Evolutionary conservation across 2,329 filamentous ascomycete species (phyloP), one percentile per base, ranked within the genome.

Genomic region (Colletotrichum filicis): DNA sequence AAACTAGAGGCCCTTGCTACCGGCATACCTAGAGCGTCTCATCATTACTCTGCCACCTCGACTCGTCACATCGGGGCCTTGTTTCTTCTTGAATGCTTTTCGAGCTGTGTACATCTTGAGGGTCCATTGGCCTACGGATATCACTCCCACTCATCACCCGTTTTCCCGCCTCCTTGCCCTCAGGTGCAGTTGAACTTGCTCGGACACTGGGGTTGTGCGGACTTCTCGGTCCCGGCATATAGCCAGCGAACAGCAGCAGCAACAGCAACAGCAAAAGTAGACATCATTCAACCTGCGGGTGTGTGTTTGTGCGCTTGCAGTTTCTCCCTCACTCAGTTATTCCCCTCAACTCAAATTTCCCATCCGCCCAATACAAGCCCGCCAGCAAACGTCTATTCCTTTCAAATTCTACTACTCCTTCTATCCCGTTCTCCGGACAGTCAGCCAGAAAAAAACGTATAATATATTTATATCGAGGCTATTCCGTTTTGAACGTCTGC

Each of bases 391-490:
- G 5, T 16, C 58, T 22, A 37, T 30, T 30, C 37, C 8, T 61
- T 46, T n/a, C 35, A 37, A 16, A 62, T 52, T 62, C 60, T 52
- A 62, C 60, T 32, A 52, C 60, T 26, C 42, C 60, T 49, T 52
- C 26, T 46, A 32, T 62, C 60, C 28, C 60, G 14, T 30, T n/a
- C 1, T 28, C 30, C 60, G 26, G 28, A 9, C 19, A 22, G 4
- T 19, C 28, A 14, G 3, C n/a, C n/a, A 57, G 46, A 61, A 19
- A 66, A 42, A 70, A 70, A 64, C 60, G 60, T 26, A 65, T 60
- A 52, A 57, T 68, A 66, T 65, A 71, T 65, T 69, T 71, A 68
- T 75, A 75, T 75, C 74, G 71, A 67, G 61, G 61, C 65, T 60
- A 75, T 66, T 68, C 67, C 64, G 68, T 74, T 74, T 75, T 64